Evolutionary conservation across 176 grass and related monocot genomes (phyloP), one percentile per base, ranked within the genome.

Genomic region (Bonia amplexicaulis): DNA sequence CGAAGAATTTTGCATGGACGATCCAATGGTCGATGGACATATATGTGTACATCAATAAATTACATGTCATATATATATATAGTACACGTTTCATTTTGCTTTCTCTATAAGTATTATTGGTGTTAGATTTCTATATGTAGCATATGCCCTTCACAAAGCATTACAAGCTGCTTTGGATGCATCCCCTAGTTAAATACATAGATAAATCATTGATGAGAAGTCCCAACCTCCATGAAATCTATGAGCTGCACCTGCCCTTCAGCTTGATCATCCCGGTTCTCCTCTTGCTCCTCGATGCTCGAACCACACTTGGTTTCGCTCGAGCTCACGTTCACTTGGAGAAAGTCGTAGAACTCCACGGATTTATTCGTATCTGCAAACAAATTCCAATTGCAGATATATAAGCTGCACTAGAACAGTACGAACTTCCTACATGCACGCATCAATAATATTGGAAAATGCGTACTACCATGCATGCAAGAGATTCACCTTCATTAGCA

Each of bases 221-320:
- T 69, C 67, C 94, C 94, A 91, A 97, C 88, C 68, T 94, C 88
- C 86, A 97, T 79, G 80, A 97, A 97, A 92, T 97, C 92, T 89
- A 97, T 97, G 85, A 97, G 93, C 48, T 57, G 61, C 65, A 85
- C 80, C 52, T 80, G 75, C 62, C 76, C 82, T 71, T 90, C 77
- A 5, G 58, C 82, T 54, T 88, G 88, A 85, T 85, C 71, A 42
- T 88, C 81, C 85, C 69, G 52, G 52, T 74, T 87, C 72, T 92
- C 94, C 33, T 94, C 94, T 52, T 97, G 90, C 70, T 97, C 82
- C 78, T 92, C 94, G 48, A 94, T 74, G 86, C 94, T 94, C 41
- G 90, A 97, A 74, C 88, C 64, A 16, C 90, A 94, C 74, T 94
- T 97, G 2, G 94, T 92, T 62, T 97, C 94, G 29, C 90, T 94